Conservation (phyloP, 352 stramenopile species). For the Aphanomyces euteiches region DNA sequence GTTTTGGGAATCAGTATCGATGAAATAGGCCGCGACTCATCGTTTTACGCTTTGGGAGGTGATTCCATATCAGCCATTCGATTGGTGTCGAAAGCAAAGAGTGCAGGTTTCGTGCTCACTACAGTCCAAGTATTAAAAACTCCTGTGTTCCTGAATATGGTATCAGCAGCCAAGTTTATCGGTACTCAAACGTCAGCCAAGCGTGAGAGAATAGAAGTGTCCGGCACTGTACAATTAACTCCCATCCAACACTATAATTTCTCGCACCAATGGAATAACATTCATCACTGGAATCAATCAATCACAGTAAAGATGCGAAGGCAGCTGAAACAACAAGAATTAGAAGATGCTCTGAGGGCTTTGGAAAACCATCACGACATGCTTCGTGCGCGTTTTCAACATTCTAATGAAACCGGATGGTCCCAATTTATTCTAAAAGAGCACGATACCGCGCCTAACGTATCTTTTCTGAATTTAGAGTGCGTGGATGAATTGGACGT, state of each 20-base stretch:
- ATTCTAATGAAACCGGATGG: background rate
- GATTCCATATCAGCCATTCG: constrained; percentile 35
- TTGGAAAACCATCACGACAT: constrained; percentile 8
- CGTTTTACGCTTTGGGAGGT: constrained; percentile 79
- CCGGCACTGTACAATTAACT: background rate
- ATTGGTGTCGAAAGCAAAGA: constrained; percentile 2
- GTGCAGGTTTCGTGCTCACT: background rate
- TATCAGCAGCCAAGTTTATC: background rate
- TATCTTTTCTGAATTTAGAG: background rate
- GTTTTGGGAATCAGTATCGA: constrained; percentile 61
- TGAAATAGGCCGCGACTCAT: constrained; percentile 50
- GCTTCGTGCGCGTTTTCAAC: background rate
- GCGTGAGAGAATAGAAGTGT: background rate
- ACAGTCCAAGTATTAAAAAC: background rate
- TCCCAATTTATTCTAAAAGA: background rate
- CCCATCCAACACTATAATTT: constrained; percentile 4
- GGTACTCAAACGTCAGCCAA: background rate
- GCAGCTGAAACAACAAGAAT: background rate
- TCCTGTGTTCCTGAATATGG: background rate
- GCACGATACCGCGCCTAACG: background rate
- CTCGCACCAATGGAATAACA: background rate
- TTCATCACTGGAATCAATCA: constrained; percentile 1
- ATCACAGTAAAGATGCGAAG: background rate
- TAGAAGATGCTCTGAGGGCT: background rate
- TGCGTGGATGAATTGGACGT: background rate